Percentiles rank a stretch among this genome's conserved stretches.
Conservation (phyloP, 2,329 filamentous ascomycete species). For the Davidsoniella neocaledoniae region DNA sequence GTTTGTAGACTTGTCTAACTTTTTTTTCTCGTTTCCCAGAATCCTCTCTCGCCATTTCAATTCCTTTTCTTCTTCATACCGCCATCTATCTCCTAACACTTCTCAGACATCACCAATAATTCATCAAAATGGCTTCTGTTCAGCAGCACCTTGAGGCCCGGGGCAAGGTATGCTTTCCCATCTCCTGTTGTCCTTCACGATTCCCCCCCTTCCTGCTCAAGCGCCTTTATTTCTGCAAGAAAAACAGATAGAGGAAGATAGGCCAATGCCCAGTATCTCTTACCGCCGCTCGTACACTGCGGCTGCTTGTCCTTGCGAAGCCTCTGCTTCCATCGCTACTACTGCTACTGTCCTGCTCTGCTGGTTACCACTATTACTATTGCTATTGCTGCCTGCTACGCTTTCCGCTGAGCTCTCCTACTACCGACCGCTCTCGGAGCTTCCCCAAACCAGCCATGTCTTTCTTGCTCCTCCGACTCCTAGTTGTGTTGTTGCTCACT, state of each 20-base stretch:
- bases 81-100: slow-evolving; percentile 10
- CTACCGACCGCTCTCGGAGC: slow-evolving; percentile 3
- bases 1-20: slow-evolving; percentile 2
- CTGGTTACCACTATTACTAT: neutral
- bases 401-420: neutral
- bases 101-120: slow-evolving; percentile 1
- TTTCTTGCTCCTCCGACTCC: neutral
- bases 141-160: slow-evolving; percentile 74
- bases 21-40: slow-evolving; percentile 5
- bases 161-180: slow-evolving; percentile 26
- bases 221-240: neutral
- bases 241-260: neutral
- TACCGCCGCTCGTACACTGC: neutral
- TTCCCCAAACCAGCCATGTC: slow-evolving; percentile 4
- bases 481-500: neutral
- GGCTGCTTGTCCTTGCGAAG: neutral
- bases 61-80: slow-evolving; percentile 12
- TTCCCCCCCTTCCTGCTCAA: neutral
- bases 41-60: slow-evolving; percentile 7
- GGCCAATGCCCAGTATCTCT: neutral
- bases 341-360: no score
- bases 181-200: slow-evolving; percentile 6
- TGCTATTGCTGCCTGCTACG: neutral
- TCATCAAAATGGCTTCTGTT: slow-evolving; percentile 40
- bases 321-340: no score